Evolutionary conservation across 192 early-diverging fungal species (phyloP), one percentile per base, ranked within the genome.

Genomic region (Linnemannia hyalina): DNA sequence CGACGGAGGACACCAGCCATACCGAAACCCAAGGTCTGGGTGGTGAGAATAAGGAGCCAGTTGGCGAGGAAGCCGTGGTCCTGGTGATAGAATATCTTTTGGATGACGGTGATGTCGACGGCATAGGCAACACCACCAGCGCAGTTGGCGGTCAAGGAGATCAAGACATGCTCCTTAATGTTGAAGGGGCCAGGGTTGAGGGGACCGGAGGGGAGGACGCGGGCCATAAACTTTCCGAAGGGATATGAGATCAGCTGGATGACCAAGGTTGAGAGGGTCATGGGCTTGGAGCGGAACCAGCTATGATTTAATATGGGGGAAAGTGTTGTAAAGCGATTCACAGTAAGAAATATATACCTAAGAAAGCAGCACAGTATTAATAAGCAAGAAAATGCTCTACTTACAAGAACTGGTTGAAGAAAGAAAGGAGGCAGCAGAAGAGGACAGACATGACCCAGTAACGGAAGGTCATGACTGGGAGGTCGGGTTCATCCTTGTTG

Each of bases 1-100:
- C 91, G 90, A 54, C 97, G 93, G 26, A 92, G 88, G 8, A 96
- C 83, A 70, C 96, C 97, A 16, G 97, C 93, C 81, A 97, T 79
- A 68, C 90, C 90, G 52, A 87, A 91, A 38, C 90, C 90, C 22
- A 91, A 60, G 46, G 88, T 68, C 70, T 84, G 84, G 8, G 96
- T 95, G 0, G 93, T 92, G 60, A 95, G 40, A 26, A 94, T 74
- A 4, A 95, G 52, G 1, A 92, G 68, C 8, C 92, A 70, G 35
- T 89, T 87, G 38, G 88, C 88, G 22, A 80, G 41, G 78, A 88
- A 92, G 26, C 91, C 92, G 63, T 92, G 70, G 77, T 92, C 85
- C 71, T 90, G 86, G 4, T 79, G 76, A 85, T 94, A 95, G 81
- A 90, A 94, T 32, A 95, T 44, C 32, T 90, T 84, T 75, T 93